Evolutionary conservation across 2,329 filamentous ascomycete species (phyloP), one percentile per base, ranked within the genome.

Genomic region (Calonectria multiphialidica): DNA sequence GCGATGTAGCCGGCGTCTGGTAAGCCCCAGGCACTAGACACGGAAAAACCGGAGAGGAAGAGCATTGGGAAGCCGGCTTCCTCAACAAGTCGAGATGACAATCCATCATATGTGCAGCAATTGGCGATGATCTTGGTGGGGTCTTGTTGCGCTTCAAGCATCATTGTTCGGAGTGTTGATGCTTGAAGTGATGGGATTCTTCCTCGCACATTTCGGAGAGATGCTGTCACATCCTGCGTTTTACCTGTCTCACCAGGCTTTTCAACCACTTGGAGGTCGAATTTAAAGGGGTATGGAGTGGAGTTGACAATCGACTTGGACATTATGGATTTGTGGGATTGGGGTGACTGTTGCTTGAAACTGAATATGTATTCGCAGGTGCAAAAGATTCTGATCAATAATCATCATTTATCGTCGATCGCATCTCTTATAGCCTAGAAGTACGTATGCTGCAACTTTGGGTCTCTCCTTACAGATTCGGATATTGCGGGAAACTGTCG

Each of bases 1-100:
- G 86, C 86, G 57, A 88, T 87, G 66, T 88, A 88, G 0, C 87
- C 87, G 4, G 87, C 86, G 70, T 88, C 86, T 1, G 86, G 86
- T 0, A 88, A 76, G 2, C 86, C 85, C 28, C 83, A 82, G 1
- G 84, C 74, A 16, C 80, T 82, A 1, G 86, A 76, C 2, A 87
- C 83, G 0, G 85, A 76, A 71, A 85, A 87, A 0, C 86, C 86
- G 0, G 84, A 82, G 0, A 87, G 79, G 71, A 88, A 88, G 7
- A 87, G 72, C 73, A 87, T 81, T 0, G 85, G 86, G 49, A 87
- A 87, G 0, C 86, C 86, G 4, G 86, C 84, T 72, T 88, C 85
- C 69, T 87, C 84, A 2, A 84, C 81, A 0, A 88, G 78, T 0
- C 85, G 82, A 0, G 86, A 86, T 5, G 81, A 83, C 0, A 87